Conservation (phyloP, 129 eudicot genomes). For the Cynara cardunculus region DNA sequence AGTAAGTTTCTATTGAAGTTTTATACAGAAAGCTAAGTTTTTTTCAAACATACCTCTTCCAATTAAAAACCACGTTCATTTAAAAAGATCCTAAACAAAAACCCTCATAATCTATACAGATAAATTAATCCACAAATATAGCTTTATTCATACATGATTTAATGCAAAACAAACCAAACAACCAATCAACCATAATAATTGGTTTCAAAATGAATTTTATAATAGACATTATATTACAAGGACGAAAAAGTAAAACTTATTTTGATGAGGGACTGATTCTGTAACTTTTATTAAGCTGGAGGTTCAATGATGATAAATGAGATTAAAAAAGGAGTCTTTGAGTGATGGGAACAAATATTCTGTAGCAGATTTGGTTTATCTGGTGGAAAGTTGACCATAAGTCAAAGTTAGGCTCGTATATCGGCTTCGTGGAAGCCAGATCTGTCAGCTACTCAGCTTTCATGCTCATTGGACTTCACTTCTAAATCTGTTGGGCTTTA, state of each 20-base stretch:
- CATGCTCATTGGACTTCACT: background rate
- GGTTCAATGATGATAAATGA: background rate
- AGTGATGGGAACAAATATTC: conserved; percentile 26
- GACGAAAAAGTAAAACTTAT: background rate
- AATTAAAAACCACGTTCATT: too few species aligned
- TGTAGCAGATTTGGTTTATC: conserved; percentile 8
- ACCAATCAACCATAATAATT: too few species aligned
- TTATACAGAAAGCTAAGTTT: too few species aligned
- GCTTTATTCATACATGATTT: too few species aligned
- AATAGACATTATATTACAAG: background rate
- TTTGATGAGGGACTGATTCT: conserved; percentile 6
- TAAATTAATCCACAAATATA: too few species aligned
- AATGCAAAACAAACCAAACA: too few species aligned
- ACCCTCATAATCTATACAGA: too few species aligned
- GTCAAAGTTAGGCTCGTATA: conserved; percentile 28
- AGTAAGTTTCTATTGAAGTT: too few species aligned
- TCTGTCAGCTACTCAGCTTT: conserved; percentile 2
- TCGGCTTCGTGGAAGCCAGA: conserved; percentile 30
- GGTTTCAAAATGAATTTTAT: background rate
- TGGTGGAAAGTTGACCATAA: conserved; percentile 15
- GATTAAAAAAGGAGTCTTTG: conserved; percentile 11
- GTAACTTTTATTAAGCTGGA: background rate
- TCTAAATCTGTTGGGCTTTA: background rate
- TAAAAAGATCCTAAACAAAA: too few species aligned
- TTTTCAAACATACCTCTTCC: too few species aligned